phyloP scores from a whole-genome alignment of 2,329 filamentous ascomycete species.

The Dactylonectria estremocensis region DNA sequence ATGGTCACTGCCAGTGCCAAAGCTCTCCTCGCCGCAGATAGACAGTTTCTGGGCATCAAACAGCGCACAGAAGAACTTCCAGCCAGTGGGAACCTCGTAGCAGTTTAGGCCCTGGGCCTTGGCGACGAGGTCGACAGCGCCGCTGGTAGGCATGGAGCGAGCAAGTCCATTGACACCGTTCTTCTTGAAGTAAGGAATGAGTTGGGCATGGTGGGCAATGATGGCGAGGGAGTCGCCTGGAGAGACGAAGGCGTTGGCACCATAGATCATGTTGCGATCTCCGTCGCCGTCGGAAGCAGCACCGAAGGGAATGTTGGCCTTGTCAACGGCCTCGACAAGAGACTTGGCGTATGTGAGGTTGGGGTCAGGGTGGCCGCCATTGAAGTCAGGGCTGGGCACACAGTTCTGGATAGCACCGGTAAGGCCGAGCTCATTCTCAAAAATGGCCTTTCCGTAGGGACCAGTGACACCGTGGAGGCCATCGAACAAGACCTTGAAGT shows the following conservation, averaged over 20 bases:
- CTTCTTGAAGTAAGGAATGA: constrained; percentile 99
- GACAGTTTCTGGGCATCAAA: constrained; percentile 97
- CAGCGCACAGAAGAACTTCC: constrained; percentile 99
- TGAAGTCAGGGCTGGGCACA: constrained; percentile 92
- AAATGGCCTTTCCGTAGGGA: constrained; percentile 94
- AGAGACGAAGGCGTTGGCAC: constrained; percentile 95
- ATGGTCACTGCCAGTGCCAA: constrained; percentile 98
- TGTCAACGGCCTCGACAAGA: constrained; percentile 93
- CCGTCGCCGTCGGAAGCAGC: constrained; percentile 97
- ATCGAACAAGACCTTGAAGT: constrained; percentile 98
- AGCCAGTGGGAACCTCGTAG: constrained; percentile 98
- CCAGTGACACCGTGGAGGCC: constrained; percentile 95
- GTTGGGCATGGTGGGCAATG: constrained; percentile 95
- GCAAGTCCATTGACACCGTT: constrained; percentile 96
- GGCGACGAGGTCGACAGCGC: constrained; percentile 94
- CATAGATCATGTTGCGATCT: constrained; percentile 99
- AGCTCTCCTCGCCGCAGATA: constrained; percentile 98
- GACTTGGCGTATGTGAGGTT: constrained; percentile 98
- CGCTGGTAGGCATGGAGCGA: constrained; percentile 97
- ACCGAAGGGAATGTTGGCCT: constrained; percentile 92
- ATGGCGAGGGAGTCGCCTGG: constrained; percentile 98
- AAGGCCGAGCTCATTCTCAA: constrained; percentile 92
- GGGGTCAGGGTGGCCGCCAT: constrained; percentile 96
- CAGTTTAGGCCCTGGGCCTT: constrained; percentile 92
- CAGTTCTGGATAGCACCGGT: constrained; percentile 89